phyloP scores from a whole-genome alignment of 2,329 filamentous ascomycete genomes.

The Ascomycota sp. region DNA sequence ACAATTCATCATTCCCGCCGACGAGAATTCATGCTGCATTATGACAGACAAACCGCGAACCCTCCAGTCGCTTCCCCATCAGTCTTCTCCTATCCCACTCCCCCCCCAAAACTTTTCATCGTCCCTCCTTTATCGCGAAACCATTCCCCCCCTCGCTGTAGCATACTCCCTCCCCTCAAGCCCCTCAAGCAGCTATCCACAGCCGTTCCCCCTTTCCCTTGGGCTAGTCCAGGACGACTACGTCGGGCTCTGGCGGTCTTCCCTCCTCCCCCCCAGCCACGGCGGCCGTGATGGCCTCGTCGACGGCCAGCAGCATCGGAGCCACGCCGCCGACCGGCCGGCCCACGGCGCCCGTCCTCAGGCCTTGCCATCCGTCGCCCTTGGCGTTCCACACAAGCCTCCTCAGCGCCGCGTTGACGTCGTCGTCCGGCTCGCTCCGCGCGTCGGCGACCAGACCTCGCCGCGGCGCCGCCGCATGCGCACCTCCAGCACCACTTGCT shows the following conservation, averaged over 20 bases:
- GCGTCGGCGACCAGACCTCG: constrained; percentile 31
- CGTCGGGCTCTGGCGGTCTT: background rate
- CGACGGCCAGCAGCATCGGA: constrained; percentile 25
- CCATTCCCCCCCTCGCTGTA: background rate
- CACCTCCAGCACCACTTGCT: constrained; percentile 30
- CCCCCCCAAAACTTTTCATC: too few species aligned
- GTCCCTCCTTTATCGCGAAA: background rate
- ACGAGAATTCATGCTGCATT: too few species aligned
- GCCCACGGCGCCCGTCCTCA: constrained; percentile 25
- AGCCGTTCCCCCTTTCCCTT: background rate
- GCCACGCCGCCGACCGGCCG: constrained; percentile 18
- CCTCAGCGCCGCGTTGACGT: constrained; percentile 18
- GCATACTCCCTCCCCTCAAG: background rate
- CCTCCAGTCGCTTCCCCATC: too few species aligned
- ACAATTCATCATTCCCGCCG: too few species aligned
- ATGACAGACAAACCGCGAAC: too few species aligned
- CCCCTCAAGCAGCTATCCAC: background rate
- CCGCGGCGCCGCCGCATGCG: constrained; percentile 26
- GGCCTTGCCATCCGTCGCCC: constrained; percentile 25
- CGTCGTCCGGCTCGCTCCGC: constrained; percentile 9
- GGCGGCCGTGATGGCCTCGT: constrained; percentile 22
- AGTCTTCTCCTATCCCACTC: too few species aligned
- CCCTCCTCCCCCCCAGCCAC: constrained; percentile 1
- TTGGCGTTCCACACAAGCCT: constrained; percentile 23
- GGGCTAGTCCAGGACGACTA: constrained; percentile 4